Conservation (phyloP, 208 protist species). For the Crithidia fasciculata region DNA sequence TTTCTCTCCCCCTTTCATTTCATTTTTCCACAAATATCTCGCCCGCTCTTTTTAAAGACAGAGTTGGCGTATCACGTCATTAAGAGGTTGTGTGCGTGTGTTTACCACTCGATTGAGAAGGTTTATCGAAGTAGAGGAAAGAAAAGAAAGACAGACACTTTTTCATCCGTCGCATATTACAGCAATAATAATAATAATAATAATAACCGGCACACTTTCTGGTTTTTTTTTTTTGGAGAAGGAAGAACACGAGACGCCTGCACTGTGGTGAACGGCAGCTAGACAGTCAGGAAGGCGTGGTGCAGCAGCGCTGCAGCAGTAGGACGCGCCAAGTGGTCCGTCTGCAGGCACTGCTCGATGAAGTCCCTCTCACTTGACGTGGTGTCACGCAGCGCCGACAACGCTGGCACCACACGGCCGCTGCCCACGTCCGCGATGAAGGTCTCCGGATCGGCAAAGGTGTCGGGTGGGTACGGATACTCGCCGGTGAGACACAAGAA, state of each 20-base stretch:
- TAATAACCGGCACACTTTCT: too few relatives aligned
- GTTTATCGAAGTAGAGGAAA: too few relatives aligned
- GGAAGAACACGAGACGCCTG: background rate
- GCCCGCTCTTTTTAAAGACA: too few relatives aligned
- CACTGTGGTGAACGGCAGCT: background rate
- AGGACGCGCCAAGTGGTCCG: conserved; percentile 35
- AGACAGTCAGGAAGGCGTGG: conserved; percentile 54
- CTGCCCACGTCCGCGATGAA: conserved; percentile 51
- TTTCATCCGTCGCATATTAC: too few relatives aligned
- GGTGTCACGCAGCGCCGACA: conserved; percentile 37
- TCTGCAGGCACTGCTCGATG: conserved; percentile 50
- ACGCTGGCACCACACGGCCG: conserved; percentile 28
- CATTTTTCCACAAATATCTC: too few relatives aligned
- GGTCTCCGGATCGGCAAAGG: conserved; percentile 34
- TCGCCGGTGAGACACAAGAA: conserved; percentile 69
- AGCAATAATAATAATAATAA: too few relatives aligned
- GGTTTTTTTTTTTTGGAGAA: too few relatives aligned
- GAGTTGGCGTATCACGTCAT: too few relatives aligned
- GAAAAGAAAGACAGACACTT: too few relatives aligned
- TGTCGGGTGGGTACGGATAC: conserved; percentile 57
- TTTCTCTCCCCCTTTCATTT: too few relatives aligned
- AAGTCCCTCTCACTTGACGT: conserved; percentile 35
- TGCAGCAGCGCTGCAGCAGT: conserved; percentile 46
- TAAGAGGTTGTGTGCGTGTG: too few relatives aligned
- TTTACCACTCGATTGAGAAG: too few relatives aligned